These are phyloP conservation scores for Kwoniella sp. DNA, from an alignment of 768 basidiomycete species.

Conservation along the genomic window DNA sequence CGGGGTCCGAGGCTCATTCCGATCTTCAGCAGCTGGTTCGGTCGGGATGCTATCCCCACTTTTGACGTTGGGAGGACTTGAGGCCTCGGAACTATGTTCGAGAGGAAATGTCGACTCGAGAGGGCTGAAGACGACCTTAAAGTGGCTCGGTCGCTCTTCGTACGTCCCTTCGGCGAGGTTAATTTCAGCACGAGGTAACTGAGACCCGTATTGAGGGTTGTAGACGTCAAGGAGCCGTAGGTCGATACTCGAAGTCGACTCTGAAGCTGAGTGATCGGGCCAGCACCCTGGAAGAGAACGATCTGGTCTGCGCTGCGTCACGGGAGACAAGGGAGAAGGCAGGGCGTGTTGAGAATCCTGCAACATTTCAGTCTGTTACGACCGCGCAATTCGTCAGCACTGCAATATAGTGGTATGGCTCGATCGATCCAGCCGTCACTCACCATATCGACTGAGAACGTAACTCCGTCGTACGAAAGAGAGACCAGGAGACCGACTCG, in stretches of 20 bases:
- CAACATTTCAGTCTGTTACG: too few species aligned
- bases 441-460: too few species aligned
- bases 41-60: not conserved
- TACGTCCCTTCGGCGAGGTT: not conserved
- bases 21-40: not conserved
- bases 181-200: not conserved
- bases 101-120: not conserved
- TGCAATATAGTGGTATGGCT: too few species aligned
- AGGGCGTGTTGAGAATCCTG: not conserved
- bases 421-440: too few species aligned
- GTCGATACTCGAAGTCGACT: not conserved
- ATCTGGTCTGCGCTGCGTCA: not conserved
- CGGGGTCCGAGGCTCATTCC: not conserved
- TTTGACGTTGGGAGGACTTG: not conserved
- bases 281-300: too few species aligned
- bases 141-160: constrained; percentile 1
- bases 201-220: not conserved
- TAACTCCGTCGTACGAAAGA: not conserved
- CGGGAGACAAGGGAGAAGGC: not conserved
- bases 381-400: too few species aligned
- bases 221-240: not conserved
- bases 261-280: not conserved
- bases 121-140: not conserved
- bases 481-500: not conserved
- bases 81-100: not conserved